Conservation (phyloP, 768 basidiomycete genomes). For the Agrocybe pediades region DNA sequence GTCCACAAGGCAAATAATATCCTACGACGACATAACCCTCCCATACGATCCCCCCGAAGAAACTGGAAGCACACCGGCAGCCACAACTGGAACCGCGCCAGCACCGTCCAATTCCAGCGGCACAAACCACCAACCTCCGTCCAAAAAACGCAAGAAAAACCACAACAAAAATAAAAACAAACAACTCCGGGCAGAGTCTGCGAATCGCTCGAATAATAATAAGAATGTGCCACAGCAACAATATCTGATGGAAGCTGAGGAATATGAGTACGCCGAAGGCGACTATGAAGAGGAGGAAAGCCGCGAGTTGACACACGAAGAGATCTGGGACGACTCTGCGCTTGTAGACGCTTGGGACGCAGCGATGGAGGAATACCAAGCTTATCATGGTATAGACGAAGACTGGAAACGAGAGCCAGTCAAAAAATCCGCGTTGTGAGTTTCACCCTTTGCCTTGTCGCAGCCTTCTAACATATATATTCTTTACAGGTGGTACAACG, state of each 20-base stretch:
- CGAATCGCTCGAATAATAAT: conserved; percentile 22
- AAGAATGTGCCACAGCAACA: neutral
- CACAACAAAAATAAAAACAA: conserved; percentile 32
- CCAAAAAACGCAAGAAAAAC: conserved; percentile 60
- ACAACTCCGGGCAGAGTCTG: conserved; percentile 49
- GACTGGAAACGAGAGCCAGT: conserved; percentile 72
- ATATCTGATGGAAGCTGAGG: neutral
- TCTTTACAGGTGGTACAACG: conserved; percentile 76
- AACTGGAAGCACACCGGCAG: neutral
- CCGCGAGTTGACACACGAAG: conserved; percentile 65
- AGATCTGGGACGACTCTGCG: conserved; percentile 87
- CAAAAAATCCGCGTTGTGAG: conserved; percentile 75
- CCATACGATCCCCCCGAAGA: conserved; percentile 31
- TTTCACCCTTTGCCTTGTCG: conserved; percentile 10
- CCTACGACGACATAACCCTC: conserved; percentile 65
- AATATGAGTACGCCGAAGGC: conserved; percentile 15
- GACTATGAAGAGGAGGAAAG: conserved; percentile 54
- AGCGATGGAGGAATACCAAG: conserved; percentile 79
- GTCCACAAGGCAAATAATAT: conserved; percentile 49
- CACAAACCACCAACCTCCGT: conserved; percentile 33
- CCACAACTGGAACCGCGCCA: conserved; percentile 10
- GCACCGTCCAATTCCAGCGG: neutral
- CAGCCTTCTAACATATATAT: neutral
- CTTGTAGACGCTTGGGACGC: conserved; percentile 85
- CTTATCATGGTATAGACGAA: conserved; percentile 67